Evolutionary conservation across 768 basidiomycete genomes (phyloP), one percentile per base, ranked within the genome.

Genomic region (Xerocomus brunneocitrinus): DNA sequence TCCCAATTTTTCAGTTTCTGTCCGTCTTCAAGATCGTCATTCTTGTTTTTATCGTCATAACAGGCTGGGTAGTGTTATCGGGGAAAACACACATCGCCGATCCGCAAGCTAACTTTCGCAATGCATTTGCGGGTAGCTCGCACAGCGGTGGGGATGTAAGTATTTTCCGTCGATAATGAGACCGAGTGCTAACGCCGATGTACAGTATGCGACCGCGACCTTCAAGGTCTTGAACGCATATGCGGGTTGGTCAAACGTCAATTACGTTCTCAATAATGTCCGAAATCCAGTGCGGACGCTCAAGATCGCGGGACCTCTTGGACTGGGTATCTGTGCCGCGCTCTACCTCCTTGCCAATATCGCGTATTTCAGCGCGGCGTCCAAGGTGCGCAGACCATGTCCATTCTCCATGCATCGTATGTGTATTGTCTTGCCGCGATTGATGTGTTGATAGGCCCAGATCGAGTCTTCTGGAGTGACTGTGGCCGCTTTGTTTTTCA

Each of bases 241-340:
- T 52, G 41, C 62, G 2, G 81, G 81, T 5, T 82, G 82, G 81
- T 78, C 77, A 2, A 78, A 76, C 42, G 76, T 79, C 25, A 82
- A 82, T 59, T 80, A 80, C 49, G 82, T 83, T 6, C 65, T 84
- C 52, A 83, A 82, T 66, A 80, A 83, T 9, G 80, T 84, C 49
- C 78, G 76, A 56, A 70, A 83, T 58, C 82, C 82, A 0, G 73
- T 82, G 2, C 75, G 79, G 41, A 85, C 83, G 8, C 75, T 85
- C 49, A 81, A 80, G 64, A 81, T 83, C 34, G 81, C 82, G 0
- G 82, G 79, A 2, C 82, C 81, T 0, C 76, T 83, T 19, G 82
- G 81, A 1, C 66, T 83, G 10, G 73, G 76, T 5, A 79, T 83
- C 25, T 81, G 80, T 34, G 74, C 79, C 0, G 59, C 71, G 2